Conservation (phyloP, 2,329 filamentous ascomycete species). For the Trichoderma polysporum region DNA sequence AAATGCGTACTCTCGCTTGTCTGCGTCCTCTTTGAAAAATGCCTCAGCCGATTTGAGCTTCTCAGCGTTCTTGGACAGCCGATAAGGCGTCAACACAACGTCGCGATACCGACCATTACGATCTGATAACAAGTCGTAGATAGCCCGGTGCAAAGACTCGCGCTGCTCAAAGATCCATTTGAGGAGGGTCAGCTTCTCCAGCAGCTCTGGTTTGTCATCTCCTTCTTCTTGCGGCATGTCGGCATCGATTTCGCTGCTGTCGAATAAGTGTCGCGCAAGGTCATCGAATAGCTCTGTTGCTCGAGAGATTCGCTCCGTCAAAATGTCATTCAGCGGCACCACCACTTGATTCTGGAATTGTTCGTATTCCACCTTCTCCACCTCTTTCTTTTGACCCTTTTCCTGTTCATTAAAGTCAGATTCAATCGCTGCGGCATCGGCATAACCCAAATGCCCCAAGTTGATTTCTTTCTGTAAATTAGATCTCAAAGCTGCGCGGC, state of each 20-base stretch:
- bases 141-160: constrained; percentile 80
- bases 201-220: constrained; percentile 87
- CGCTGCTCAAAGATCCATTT: constrained; percentile 97
- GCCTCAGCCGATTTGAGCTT: constrained; percentile 75
- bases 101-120: constrained; percentile 84
- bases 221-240: constrained; percentile 92
- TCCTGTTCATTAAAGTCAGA: constrained; percentile 72
- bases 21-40: constrained; percentile 80
- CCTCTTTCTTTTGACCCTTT: constrained; percentile 65
- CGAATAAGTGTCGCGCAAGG: constrained; percentile 69
- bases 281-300: constrained; percentile 77
- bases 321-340: constrained; percentile 76
- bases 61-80: constrained; percentile 69
- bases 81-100: constrained; percentile 80
- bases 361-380: constrained; percentile 79
- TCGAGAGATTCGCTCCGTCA: constrained; percentile 71
- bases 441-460: constrained; percentile 75
- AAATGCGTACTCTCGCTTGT: constrained; percentile 68
- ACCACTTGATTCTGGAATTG: constrained; percentile 79
- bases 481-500: constrained; percentile 63
- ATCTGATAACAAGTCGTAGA: constrained; percentile 81
- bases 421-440: constrained; percentile 79
- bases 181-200: constrained; percentile 90
- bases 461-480: constrained; percentile 79
- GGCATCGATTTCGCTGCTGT: constrained; percentile 61